These are phyloP conservation scores for Camelina sativa DNA, from an alignment of 345 rosid species.

Conservation along the genomic window DNA sequence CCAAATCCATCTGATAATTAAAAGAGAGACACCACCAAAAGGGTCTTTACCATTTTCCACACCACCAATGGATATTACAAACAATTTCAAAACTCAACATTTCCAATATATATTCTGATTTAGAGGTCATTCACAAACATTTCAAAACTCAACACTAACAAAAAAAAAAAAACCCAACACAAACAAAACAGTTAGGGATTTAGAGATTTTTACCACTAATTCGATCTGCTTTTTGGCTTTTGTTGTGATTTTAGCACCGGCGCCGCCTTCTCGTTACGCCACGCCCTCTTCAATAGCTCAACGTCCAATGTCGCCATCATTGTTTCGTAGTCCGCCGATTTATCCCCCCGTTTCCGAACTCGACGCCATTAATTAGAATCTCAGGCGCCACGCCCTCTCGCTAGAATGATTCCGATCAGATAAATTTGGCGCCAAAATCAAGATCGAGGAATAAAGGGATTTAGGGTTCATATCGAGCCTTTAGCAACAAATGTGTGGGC, in stretches of 20 bases:
- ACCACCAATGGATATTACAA: slow-evolving; percentile 30
- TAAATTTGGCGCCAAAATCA: too few species aligned
- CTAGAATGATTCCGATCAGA: too few species aligned
- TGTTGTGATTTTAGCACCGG: slow-evolving; percentile 49
- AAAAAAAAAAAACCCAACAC: neutral
- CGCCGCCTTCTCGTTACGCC: slow-evolving; percentile 96
- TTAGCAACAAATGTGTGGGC: neutral
- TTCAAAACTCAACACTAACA: neutral
- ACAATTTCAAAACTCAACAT: neutral
- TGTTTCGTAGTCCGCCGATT: slow-evolving; percentile 55
- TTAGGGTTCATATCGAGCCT: too few species aligned
- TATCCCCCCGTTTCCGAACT: slow-evolving; percentile 3
- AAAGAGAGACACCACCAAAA: slow-evolving; percentile 65
- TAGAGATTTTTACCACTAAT: neutral
- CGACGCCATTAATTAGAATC: too few species aligned
- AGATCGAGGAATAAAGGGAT: too few species aligned
- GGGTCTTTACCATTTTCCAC: slow-evolving; percentile 45
- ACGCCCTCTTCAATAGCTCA: slow-evolving; percentile 67
- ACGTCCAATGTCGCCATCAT: slow-evolving; percentile 67
- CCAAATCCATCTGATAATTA: slow-evolving; percentile 80
- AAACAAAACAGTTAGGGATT: neutral
- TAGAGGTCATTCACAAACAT: neutral
- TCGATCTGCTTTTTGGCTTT: slow-evolving; percentile 17
- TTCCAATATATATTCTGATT: neutral
- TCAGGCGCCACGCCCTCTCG: too few species aligned